Evolutionary conservation across 495 filamentous ascomycete species (phyloP), one percentile per base, ranked within the genome.

Genomic region (Annulohypoxylon bovei): DNA sequence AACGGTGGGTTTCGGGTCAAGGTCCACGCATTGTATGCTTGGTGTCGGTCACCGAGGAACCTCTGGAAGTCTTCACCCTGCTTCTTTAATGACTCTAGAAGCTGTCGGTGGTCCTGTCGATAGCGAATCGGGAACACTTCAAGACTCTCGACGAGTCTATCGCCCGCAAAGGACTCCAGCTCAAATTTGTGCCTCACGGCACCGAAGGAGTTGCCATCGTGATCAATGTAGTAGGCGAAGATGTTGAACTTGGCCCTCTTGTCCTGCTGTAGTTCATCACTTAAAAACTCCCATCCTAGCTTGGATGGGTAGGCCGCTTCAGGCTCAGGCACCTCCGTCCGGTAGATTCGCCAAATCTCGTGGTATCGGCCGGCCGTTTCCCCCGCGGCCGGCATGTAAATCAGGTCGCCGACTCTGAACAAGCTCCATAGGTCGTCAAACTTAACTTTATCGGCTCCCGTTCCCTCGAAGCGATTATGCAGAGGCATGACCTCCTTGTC

Each of bases 171-270:
- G 1, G 55, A 46, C 5, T 71, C 70, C 12, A 92, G 83, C 5
- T 66, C 57, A 42, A 87, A 81, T 2, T 71, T 76, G 1, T 81
- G 62, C 9, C 77, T 77, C 14, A 80, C 77, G 0, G 78, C 79
- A 7, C 88, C 85, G 57, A 88, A 91, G 0, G 77, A 77, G 1
- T 79, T 79, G 0, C 91, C 90, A 54, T 89, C 84, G 56, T 84
- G 88, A 65, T 91, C 88, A 25, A 91, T 79, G 54, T 86, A 87
- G 25, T 83, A 78, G 52, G 75, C 78, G 4, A 67, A 50, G 7
- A 84, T 65, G 4, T 59, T 70, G 49, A 74, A 81, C n/a, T 52
- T 70, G 22, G 69, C 68, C 40, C 55, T 62, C 25, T 77, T 53
- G 55, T 58, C 25, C 27, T 70, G 32, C 66, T 64, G 35, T 59